Evolutionary conservation across 1,284 basidiomycete species (phyloP).

Genomic region (Mycosarcoma maydis): DNA sequence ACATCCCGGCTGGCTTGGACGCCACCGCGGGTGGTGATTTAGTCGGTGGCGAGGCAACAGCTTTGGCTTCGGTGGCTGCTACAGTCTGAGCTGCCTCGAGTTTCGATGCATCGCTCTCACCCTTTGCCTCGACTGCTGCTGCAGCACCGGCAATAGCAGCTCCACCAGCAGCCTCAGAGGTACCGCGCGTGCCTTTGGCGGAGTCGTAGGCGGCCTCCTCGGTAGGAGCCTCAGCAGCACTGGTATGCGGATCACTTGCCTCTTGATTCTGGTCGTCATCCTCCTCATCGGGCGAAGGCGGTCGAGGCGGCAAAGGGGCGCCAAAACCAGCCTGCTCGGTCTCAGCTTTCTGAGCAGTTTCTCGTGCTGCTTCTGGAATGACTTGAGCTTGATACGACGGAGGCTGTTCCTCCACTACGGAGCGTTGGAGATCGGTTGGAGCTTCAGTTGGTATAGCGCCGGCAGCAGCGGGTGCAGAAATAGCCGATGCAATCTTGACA

Average conservation of each 20-base stretch:
- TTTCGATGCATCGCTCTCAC: not conserved
- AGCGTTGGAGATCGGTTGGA: conserved; percentile 12
- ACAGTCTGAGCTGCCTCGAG: not conserved
- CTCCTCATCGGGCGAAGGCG: conserved; percentile 27
- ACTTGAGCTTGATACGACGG: conserved; percentile 48
- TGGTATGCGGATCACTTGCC: not conserved
- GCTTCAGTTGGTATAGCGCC: conserved; percentile 31
- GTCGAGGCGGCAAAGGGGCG: conserved; percentile 40
- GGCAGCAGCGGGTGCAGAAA: conserved; percentile 10
- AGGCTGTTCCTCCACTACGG: conserved; percentile 25
- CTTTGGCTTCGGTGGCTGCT: not conserved
- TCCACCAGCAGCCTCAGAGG: conserved; percentile 3
- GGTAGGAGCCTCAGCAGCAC: not conserved
- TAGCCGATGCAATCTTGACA: conserved; percentile 33
- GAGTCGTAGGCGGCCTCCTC: not conserved
- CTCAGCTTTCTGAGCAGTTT: conserved; percentile 37
- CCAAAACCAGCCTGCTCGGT: conserved; percentile 40
- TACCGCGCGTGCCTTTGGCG: not conserved
- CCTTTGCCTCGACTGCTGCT: conserved; percentile 1
- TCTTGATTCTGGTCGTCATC: conserved; percentile 7
- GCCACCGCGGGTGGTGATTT: conserved; percentile 44
- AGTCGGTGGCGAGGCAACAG: conserved; percentile 13
- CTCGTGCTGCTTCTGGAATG: conserved; percentile 34
- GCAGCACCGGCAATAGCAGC: conserved; percentile 7
- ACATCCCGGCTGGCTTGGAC: conserved; percentile 53